A percentile compares a stretch with the other conserved stretches of the same genome.
These are phyloP conservation scores for Magnusiomyces ingens DNA, from an alignment of 1,139 yeast genomes.

Conservation along the genomic window DNA sequence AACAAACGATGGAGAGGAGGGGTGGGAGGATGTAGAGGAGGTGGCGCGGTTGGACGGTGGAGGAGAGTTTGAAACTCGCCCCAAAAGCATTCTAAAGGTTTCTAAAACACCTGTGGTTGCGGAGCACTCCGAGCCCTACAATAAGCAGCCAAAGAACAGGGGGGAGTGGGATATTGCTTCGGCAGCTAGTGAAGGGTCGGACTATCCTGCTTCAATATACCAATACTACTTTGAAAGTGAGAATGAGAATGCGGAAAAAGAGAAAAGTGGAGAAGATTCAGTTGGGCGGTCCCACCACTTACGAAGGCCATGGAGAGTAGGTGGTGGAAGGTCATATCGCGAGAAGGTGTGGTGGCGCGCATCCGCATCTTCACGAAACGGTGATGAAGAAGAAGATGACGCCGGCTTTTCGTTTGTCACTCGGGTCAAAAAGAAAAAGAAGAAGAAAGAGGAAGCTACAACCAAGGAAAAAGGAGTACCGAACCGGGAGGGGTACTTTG, in stretches of 20 bases:
- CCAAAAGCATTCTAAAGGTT: neutral
- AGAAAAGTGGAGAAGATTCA: neutral
- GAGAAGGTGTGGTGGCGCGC: too few species aligned
- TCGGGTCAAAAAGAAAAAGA: too few species aligned
- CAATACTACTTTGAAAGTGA: neutral
- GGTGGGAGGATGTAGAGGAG: neutral
- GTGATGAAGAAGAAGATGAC: neutral
- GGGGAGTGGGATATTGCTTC: neutral
- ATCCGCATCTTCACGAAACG: neutral
- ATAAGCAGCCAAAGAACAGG: neutral
- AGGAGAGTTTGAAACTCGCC: neutral
- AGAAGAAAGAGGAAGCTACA: too few species aligned
- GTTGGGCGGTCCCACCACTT: neutral
- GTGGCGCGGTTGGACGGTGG: neutral
- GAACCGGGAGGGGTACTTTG: neutral
- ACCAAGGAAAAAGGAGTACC: too few species aligned
- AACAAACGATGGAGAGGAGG: neutral
- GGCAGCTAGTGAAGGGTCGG: too few species aligned
- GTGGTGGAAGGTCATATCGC: too few species aligned
- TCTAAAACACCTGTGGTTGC: neutral
- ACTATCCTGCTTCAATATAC: too few species aligned
- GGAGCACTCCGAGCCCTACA: neutral
- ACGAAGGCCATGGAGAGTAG: constrained; percentile 1
- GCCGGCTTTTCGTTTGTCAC: too few species aligned
- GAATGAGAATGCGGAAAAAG: neutral